Conservation (phyloP, 495 filamentous ascomycete species). For the Aspergillus nidulans region DNA sequence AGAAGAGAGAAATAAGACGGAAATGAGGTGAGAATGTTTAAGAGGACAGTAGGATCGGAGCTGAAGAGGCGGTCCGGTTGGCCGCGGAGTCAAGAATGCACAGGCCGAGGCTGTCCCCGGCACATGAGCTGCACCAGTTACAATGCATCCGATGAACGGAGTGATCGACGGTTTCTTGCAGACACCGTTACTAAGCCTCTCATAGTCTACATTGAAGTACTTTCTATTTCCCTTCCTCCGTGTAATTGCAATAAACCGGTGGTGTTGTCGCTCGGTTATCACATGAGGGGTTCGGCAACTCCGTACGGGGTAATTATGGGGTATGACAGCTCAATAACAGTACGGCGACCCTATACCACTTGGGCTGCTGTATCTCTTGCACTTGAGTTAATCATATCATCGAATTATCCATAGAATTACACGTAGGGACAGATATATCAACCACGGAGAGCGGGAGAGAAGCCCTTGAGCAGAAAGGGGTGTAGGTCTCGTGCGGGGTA, state of each 20-base stretch:
- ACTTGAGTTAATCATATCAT: no score
- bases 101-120: neutral
- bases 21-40: slow-evolving; percentile 8
- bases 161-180: neutral
- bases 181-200: neutral
- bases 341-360: neutral
- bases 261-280: slow-evolving; percentile 9
- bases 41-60: neutral
- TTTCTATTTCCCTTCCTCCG: neutral
- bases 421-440: no score
- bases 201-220: neutral
- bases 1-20: slow-evolving; percentile 5
- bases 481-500: slow-evolving; percentile 17
- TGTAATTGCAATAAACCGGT: neutral
- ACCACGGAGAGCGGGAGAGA: no score
- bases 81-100: slow-evolving; percentile 25
- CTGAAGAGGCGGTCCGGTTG: slow-evolving; percentile 24
- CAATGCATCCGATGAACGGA: neutral
- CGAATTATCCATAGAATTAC: no score
- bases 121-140: neutral
- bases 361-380: no score
- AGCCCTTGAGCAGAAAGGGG: neutral
- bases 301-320: neutral
- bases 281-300: slow-evolving; percentile 12
- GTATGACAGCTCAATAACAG: neutral